Evolutionary conservation across 75 land plant genomes (phyloP).

Genomic region (Selaginella moellendorffii): DNA sequence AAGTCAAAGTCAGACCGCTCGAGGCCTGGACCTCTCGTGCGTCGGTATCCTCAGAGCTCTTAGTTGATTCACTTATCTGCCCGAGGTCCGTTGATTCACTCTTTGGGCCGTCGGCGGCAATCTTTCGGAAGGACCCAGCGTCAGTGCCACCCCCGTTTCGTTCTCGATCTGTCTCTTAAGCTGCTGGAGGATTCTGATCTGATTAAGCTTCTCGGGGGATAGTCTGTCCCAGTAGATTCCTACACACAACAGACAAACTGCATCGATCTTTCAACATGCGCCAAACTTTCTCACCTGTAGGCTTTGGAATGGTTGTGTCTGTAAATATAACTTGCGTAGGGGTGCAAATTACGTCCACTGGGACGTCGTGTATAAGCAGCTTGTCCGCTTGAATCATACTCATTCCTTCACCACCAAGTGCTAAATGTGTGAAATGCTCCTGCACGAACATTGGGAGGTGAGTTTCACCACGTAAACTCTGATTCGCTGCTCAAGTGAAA

Average conservation of each 20-base stretch:
- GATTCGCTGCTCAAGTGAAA: no score
- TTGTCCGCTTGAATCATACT: constrained; percentile 79
- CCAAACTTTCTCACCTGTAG: constrained; percentile 60
- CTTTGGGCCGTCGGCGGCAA: constrained; percentile 64
- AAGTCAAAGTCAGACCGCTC: no score
- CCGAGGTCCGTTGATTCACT: no score
- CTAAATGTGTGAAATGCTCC: no score
- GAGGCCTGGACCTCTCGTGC: no score
- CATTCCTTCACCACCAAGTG: no score
- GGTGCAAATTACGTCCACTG: constrained; percentile 80
- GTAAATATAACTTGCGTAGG: constrained; percentile 70
- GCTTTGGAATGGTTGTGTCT: constrained; percentile 77
- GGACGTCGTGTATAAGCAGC: constrained; percentile 73
- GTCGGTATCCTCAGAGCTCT: no score
- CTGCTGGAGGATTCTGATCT: constrained; percentile 53
- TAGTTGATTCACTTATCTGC: no score
- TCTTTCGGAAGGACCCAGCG: constrained; percentile 65
- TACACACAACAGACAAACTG: no score
- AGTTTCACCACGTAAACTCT: no score
- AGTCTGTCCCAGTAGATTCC: constrained; percentile 91
- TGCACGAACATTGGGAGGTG: no score
- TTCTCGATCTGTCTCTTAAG: constrained; percentile 53
- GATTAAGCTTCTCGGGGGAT: constrained; percentile 76
- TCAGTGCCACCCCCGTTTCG: constrained; percentile 52
- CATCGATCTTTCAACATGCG: no score